phyloP scores from a whole-genome alignment of 2,329 filamentous ascomycete genomes.

The Ophidiomyces ophidiicola region DNA sequence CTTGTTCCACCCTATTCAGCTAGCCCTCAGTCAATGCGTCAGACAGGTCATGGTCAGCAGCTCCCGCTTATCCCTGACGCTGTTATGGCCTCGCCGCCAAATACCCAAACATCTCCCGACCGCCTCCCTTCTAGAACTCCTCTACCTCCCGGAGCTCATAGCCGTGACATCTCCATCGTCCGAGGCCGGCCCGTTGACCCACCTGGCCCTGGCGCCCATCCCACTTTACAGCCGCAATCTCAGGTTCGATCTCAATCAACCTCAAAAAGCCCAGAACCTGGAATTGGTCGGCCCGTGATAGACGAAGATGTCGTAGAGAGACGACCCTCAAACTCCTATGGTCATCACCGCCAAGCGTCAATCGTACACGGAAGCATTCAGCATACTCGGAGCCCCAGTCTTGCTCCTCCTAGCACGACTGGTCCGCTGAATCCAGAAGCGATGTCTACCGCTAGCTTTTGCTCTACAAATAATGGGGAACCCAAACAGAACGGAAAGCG shows the following conservation, averaged over 20 bases:
- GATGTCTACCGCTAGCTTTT: conserved; percentile 56
- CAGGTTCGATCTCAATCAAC: conserved; percentile 31
- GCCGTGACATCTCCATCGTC: conserved; percentile 33
- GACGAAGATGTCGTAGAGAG: conserved; percentile 32
- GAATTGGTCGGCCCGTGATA: conserved; percentile 22
- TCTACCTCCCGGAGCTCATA: conserved; percentile 30
- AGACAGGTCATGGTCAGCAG: conserved; percentile 29
- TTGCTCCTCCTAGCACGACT: conserved; percentile 44
- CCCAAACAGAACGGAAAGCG: conserved; percentile 19
- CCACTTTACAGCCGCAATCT: conserved; percentile 27
- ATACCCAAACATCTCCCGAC: conserved; percentile 28
- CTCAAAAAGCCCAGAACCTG: conserved; percentile 33
- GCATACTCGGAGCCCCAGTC: conserved; percentile 80
- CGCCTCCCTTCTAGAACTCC: conserved; percentile 28
- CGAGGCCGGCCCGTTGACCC: conserved; percentile 32
- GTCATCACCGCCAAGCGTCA: conserved; percentile 89
- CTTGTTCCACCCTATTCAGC: conserved; percentile 16
- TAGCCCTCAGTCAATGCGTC: conserved; percentile 29
- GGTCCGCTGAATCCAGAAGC: conserved; percentile 82
- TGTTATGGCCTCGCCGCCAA: conserved; percentile 28
- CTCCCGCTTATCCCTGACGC: conserved; percentile 33
- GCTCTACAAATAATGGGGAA: conserved; percentile 42
- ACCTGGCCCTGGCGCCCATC: conserved; percentile 24
- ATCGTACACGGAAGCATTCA: conserved; percentile 86
- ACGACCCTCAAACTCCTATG: conserved; percentile 47